Evolutionary conservation across 352 stramenopile species (phyloP), one percentile per base, ranked within the genome.

Genomic region (Globisporangium echinulatum): DNA sequence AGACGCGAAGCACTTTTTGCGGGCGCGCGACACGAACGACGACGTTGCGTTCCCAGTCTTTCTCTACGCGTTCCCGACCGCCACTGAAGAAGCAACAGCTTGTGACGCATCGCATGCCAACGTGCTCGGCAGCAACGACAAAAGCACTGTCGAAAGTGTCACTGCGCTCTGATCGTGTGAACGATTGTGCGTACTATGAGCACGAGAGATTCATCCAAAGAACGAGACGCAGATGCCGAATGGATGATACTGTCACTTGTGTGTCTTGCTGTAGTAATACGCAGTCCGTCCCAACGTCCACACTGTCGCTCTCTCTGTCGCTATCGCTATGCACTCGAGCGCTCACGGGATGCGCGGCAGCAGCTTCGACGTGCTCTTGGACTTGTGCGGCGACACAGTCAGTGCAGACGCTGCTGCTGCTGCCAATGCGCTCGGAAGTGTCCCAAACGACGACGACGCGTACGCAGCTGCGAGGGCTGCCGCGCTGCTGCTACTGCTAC

Each of bases 21-120:
- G 61, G 13, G 66, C 62, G 9, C 79, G 72, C 38, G 75, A 83
- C 17, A 54, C 50, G 36, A 61, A 50, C 14, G 51, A 67, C 7
- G 69, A 88, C 39, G 68, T 82, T 37, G 68, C 69, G 17, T 93
- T 93, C 63, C 83, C 81, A 19, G 71, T 93, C 51, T 93, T 81
- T 67, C 62, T 89, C 54, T 93, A 92, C 63, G 67, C 74, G 56
- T 88, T 92, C 42, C 70, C 78, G 11, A 58, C 58, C 8, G 11
- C 46, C 4, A 13, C n/a, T n/a, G 49, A 15, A 58, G 39, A n/a
- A 50, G 53, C 50, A 44, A 14, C 8, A 55, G 50, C 10, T 10
- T 3, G 36, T 39, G 4, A 15, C 25, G 49, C 13, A 39, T 15
- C 2, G 2, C 25, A 33, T 25, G 25, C 25, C 25, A 33, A 33